Evolutionary conservation across 305 asterid species (phyloP).

Genomic region (Euphrasia arctica): DNA sequence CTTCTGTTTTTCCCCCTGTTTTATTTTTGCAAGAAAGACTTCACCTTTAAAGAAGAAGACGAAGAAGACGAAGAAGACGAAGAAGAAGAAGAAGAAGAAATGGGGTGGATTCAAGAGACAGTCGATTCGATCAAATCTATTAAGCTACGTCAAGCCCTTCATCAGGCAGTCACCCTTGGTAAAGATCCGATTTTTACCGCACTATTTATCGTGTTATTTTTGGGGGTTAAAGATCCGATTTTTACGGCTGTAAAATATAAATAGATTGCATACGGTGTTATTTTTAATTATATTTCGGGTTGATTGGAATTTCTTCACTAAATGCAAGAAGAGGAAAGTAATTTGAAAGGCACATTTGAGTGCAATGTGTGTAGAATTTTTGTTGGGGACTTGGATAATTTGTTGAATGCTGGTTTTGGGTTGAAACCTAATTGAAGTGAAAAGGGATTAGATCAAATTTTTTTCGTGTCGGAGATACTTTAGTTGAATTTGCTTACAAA

Average conservation of each 20-base stretch:
- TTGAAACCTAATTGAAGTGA: neutral
- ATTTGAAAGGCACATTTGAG: neutral
- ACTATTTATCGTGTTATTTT: neutral
- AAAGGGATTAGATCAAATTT: neutral
- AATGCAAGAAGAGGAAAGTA: neutral
- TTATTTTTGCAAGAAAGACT: slow-evolving; percentile 11
- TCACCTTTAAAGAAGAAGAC: neutral
- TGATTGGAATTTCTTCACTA: neutral
- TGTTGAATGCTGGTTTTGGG: neutral
- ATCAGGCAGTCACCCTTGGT: slow-evolving; percentile 57
- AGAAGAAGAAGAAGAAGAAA: slow-evolving; percentile 6
- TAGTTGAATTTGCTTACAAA: neutral
- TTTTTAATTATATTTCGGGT: neutral
- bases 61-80: neutral
- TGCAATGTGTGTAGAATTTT: neutral
- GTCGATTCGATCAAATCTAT: slow-evolving; percentile 44
- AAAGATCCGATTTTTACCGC: neutral
- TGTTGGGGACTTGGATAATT: neutral
- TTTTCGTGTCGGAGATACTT: neutral
- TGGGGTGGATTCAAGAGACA: slow-evolving; percentile 39
- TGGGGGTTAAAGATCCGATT: neutral
- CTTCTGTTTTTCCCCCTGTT: neutral
- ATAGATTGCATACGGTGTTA: neutral
- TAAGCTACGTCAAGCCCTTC: slow-evolving; percentile 46
- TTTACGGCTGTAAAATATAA: neutral